These are phyloP conservation scores for Pulveroboletus sp. DNA, from an alignment of 768 basidiomycete genomes.

Conservation along the genomic window DNA sequence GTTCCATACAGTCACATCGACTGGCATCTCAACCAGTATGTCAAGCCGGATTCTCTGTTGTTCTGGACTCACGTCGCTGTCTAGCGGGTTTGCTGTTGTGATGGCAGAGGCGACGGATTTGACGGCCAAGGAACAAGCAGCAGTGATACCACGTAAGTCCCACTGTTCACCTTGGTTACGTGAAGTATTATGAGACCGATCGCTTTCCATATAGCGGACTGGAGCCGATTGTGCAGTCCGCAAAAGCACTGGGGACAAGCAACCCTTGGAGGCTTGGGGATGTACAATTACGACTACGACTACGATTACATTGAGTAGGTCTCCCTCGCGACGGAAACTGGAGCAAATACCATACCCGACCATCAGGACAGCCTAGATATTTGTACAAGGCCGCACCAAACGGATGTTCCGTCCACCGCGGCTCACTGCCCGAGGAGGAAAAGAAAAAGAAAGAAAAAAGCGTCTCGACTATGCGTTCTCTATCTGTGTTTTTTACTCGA, in stretches of 20 bases:
- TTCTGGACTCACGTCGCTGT: neutral
- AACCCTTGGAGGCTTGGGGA: neutral
- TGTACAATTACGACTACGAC: no score
- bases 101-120: constrained; percentile 23
- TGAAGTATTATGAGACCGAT: constrained; percentile 1
- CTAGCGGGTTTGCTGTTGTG: constrained; percentile 28
- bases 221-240: constrained; percentile 18
- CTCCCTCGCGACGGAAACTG: no score
- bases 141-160: constrained; percentile 21
- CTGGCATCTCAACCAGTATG: constrained; percentile 29
- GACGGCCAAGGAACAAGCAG: constrained; percentile 6
- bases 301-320: no score
- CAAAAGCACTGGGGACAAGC: neutral
- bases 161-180: no score
- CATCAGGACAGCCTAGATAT: no score
- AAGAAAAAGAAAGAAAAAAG: no score
- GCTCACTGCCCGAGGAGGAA: no score
- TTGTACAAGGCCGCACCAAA: no score
- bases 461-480: no score
- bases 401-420: no score
- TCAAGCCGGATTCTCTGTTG: neutral
- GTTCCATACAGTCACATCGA: constrained; percentile 26
- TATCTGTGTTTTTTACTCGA: no score
- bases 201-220: constrained; percentile 12
- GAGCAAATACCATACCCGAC: no score